Conservation (phyloP, 2,329 filamentous ascomycete genomes). For the Ascochyta clinopodiicola region DNA sequence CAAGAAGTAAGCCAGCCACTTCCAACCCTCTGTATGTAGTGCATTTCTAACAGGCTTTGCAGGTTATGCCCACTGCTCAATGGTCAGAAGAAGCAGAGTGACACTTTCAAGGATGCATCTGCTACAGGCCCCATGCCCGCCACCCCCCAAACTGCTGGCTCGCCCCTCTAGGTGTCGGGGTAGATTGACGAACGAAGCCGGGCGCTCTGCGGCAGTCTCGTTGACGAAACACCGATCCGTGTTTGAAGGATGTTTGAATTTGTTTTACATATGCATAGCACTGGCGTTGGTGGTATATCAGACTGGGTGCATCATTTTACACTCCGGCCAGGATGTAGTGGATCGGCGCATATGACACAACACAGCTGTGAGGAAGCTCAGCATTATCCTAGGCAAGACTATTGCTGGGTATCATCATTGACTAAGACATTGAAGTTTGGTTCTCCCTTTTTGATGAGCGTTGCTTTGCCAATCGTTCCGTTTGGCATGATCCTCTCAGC, state of each 20-base stretch:
- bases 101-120: conserved; percentile 45
- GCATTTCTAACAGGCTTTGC: conserved; percentile 24
- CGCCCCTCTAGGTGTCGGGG: conserved; percentile 9
- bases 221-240: not conserved
- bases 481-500: not conserved
- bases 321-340: not conserved
- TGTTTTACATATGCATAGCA: conserved; percentile 28
- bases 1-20: conserved; percentile 73
- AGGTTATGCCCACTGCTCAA: conserved; percentile 50
- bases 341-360: not conserved
- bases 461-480: not conserved
- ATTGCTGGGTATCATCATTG: not conserved
- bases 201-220: not conserved
- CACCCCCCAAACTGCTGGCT: conserved; percentile 17
- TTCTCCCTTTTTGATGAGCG: not conserved
- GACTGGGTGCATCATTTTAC: not conserved
- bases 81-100: conserved; percentile 47
- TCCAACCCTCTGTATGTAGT: not conserved
- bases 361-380: not conserved
- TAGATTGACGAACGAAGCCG: not conserved
- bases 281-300: conserved; percentile 20
- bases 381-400: not conserved
- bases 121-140: conserved; percentile 34
- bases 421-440: not conserved
- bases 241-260: not conserved